Base-by-base conservation (phyloP, 2,329 filamentous ascomycete genomes). In the Furcasterigmium sp. region DNA sequence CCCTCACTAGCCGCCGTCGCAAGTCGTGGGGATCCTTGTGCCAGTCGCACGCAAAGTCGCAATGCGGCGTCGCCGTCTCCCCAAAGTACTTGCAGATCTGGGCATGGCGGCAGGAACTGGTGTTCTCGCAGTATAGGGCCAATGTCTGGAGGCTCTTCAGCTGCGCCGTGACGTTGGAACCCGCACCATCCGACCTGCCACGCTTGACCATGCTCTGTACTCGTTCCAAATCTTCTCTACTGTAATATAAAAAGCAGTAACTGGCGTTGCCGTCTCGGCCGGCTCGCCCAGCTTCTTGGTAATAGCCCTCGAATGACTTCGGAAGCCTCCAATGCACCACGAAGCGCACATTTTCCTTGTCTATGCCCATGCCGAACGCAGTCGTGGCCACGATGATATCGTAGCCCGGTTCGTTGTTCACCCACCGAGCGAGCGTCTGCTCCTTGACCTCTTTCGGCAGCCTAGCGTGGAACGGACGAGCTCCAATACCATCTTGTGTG, bases 311-410 rank as follows among this genome's bases (percentile, higher is more conserved):
- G 59, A 97, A 95, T 3, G 86, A 93, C 58, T 95, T 94, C 9
- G 91, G 88, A 9, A 95, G 76, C 46, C 89, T 86, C 90, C 91
- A 97, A 64, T 97, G 91, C 2, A 93, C 82, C 1, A 97, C 91
- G 55, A 96, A 96, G 3, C 91, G 85, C 10, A 97, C 91, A 53
- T 95, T 85, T 41, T 93, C 82, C 63, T 96, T 96, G 63, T 97
- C 91, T 51, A 97, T 96, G 20, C 91, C 91, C 91, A 97, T 97
- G 3, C 91, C 91, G 56, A 97, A 97, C 0, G 91, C 91, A 2
- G 89, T 97, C 0, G 91, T 97, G 2, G 91, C 91, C 21, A 96
- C 90, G 47, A 97, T 91, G 39, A 97, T 82, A 60, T 93, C 90
- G 65, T 93, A 95, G 1, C 85, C 85, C 20, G 77, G 73, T 42